Evolutionary conservation across 208 protist species (phyloP).

Genomic region (Acanthamoeba royreba): DNA sequence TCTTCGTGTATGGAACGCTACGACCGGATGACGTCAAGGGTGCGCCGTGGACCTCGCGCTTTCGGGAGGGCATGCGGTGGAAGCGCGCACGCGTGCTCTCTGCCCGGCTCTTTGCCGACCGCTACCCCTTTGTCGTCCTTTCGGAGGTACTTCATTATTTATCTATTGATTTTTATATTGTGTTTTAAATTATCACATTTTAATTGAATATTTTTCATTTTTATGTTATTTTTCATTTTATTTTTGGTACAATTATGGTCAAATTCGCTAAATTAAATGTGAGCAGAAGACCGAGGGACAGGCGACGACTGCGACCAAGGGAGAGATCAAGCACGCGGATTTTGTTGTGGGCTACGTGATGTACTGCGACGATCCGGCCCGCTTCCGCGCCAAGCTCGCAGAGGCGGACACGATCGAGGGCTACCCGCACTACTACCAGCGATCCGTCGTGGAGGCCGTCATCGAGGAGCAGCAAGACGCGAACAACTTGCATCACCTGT

Average conservation of each 20-base stretch:
- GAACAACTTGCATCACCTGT: neutral
- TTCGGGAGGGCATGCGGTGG: neutral
- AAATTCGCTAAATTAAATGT: too few species aligned
- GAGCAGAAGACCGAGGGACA: neutral
- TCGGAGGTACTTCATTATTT: too few species aligned
- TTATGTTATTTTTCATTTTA: too few species aligned
- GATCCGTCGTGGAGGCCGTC: neutral
- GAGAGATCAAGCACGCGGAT: neutral
- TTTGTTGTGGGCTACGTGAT: neutral
- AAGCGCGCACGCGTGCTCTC: neutral
- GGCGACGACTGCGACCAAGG: neutral
- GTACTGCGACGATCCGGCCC: neutral
- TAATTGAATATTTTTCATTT: too few species aligned
- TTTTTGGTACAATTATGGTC: too few species aligned
- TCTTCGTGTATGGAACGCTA: neutral
- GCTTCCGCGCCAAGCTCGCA: neutral
- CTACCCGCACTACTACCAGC: neutral
- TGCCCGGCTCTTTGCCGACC: neutral
- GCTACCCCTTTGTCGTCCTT: slow-evolving; percentile 18
- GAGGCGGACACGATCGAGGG: neutral
- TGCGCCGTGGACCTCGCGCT: neutral
- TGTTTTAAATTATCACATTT: too few species aligned
- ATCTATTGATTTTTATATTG: too few species aligned
- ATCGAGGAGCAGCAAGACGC: neutral
- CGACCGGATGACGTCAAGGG: neutral